phyloP scores from a whole-genome alignment of 2,329 filamentous ascomycete genomes.

The Fusarium abutilonis region DNA sequence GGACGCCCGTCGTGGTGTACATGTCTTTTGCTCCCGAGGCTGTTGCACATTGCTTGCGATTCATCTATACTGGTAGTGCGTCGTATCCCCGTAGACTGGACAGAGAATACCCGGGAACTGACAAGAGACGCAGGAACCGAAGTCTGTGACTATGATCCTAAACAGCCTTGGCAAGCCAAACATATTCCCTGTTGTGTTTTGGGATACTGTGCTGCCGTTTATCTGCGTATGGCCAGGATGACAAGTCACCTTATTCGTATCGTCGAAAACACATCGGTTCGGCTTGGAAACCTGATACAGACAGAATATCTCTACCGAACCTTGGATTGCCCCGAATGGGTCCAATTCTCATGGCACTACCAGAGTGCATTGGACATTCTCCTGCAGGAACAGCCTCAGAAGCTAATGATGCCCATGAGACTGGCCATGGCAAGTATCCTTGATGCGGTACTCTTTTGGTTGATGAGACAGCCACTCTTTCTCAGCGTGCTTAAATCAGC shows the following conservation, averaged over 20 bases:
- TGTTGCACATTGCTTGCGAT: constrained; percentile 48
- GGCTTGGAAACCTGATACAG: constrained; percentile 39
- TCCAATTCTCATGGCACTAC: constrained; percentile 43
- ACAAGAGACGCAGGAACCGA: constrained; percentile 42
- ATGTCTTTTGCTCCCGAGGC: constrained; percentile 42
- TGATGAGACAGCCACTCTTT: constrained; percentile 42
- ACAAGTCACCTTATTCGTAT: constrained; percentile 42
- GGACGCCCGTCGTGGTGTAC: constrained; percentile 41
- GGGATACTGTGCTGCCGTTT: constrained; percentile 47
- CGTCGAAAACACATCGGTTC: constrained; percentile 42
- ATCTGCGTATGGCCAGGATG: constrained; percentile 46
- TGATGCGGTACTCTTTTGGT: constrained; percentile 44
- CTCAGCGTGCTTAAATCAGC: constrained; percentile 39
- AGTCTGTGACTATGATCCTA: constrained; percentile 43
- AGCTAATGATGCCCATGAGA: constrained; percentile 48
- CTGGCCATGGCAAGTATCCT: constrained; percentile 48
- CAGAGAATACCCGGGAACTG: neutral
- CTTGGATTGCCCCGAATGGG: constrained; percentile 35
- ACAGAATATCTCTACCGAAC: constrained; percentile 20
- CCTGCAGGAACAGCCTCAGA: constrained; percentile 35
- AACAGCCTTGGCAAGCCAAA: constrained; percentile 41
- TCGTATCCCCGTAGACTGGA: neutral
- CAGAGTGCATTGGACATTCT: constrained; percentile 46
- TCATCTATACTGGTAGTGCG: constrained; percentile 51
- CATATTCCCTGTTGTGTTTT: constrained; percentile 49